Base-by-base conservation (phyloP, 2,329 filamentous ascomycete genomes). In the Hypoxylon sp. region DNA sequence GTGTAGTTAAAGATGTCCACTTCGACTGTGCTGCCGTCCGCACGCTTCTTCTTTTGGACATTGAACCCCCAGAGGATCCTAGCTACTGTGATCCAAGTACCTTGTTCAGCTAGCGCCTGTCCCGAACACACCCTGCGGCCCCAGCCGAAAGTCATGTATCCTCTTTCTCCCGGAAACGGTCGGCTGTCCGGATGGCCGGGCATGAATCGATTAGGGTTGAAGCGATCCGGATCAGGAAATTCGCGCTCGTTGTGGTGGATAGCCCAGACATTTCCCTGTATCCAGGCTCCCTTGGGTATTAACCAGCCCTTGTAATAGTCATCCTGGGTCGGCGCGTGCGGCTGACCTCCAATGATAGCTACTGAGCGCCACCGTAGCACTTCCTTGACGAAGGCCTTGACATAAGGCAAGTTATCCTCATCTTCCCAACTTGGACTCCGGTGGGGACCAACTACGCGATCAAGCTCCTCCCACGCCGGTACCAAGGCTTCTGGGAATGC, bases 1-100 rank as follows among this genome's bases (percentile, higher is more conserved):
- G 83, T 87, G 67, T 85, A 86, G 62, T 83, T 78, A 68, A 87
- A 86, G 43, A 89, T 88, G 65, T 89, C 86, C 41, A 89, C 84
- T 1, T 84, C 81, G 17, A 86, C 79, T 17, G 82, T 79, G 23
- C 80, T 81, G 0, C 85, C 85, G 30, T 77, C 64, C 0, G 75
- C 45, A 28, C 79, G 78, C 60, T 60, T 75, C 63, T 79, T 78
- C 68, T 78, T 80, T 65, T 79, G 75, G 11, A 89, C 84, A 60
- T 81, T 80, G 72, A 89, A 90, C 0, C 81, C 86, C 86, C 87
- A 89, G 5, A 90, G 78, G 28, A 89, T 72, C 13, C 87, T 78
- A 7, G 85, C 84, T 48, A 89, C 80, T 0, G 84, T 87, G 71
- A 89, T 83, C 81, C 86, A 89, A 0, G 86, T 86, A 5, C 87